phyloP scores from a whole-genome alignment of 2,329 filamentous ascomycete genomes.

The Rutstroemia sydowiana region DNA sequence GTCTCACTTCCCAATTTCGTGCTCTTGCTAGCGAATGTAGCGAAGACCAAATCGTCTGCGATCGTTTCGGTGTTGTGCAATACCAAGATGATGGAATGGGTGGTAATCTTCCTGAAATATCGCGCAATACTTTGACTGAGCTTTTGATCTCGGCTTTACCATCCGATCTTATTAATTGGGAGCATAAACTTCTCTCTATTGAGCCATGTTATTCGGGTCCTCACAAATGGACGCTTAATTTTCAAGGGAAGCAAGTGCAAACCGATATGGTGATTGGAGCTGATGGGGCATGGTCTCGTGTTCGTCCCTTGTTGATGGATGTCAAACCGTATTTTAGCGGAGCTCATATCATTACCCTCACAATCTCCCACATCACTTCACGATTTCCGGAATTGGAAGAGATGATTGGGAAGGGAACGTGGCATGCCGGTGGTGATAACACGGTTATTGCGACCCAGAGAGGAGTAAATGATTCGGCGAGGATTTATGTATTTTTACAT shows the following conservation, averaged over 20 bases:
- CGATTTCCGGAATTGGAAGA: constrained; percentile 9
- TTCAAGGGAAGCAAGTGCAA: neutral
- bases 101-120: constrained; percentile 22
- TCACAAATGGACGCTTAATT: neutral
- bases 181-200: constrained; percentile 5
- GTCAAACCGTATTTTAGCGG: constrained; percentile 2
- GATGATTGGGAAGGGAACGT: constrained; percentile 14
- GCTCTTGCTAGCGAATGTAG: constrained; percentile 36
- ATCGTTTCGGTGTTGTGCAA: constrained; percentile 25
- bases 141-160: constrained; percentile 21
- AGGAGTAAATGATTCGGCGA: constrained; percentile 8
- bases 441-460: constrained; percentile 15
- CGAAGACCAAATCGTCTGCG: constrained; percentile 33
- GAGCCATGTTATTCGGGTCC: neutral
- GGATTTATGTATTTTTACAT: constrained; percentile 12
- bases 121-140: constrained; percentile 20
- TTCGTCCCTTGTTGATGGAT: constrained; percentile 28
- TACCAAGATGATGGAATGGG: constrained; percentile 19
- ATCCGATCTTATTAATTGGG: constrained; percentile 19
- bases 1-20: constrained; percentile 38
- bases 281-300: constrained; percentile 34
- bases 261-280: constrained; percentile 38
- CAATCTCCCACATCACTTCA: constrained; percentile 9
- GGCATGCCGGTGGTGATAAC: constrained; percentile 2
- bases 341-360: constrained; percentile 15